phyloP scores from a whole-genome alignment of 225 moss, liverwort and hornwort species.

The Rhytidiadelphus loreus region DNA sequence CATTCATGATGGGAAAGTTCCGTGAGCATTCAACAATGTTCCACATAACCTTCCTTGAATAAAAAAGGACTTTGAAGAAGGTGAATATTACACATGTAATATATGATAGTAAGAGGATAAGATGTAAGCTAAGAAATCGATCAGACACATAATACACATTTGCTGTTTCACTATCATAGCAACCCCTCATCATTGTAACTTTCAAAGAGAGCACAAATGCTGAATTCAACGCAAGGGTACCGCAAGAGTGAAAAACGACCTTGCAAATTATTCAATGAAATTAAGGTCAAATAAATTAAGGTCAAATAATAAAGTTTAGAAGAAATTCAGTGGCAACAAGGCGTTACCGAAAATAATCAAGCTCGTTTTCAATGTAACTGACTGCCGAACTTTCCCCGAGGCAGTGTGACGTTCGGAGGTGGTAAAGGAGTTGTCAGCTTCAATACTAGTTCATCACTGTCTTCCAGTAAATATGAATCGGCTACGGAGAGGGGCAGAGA shows the following conservation, averaged over 20 bases:
- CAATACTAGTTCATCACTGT: not conserved
- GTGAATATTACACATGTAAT: not conserved
- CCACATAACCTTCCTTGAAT: not conserved
- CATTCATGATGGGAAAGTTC: not conserved
- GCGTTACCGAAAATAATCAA: slow-evolving; percentile 4
- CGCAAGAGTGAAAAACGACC: not conserved
- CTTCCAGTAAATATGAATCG: not conserved
- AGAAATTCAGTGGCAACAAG: not conserved
- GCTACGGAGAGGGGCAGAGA: not conserved
- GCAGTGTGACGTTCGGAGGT: not conserved
- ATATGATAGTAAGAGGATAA: too few species aligned
- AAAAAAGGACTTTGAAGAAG: not conserved
- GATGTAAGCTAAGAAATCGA: not conserved
- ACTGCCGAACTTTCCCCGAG: not conserved
- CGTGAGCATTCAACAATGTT: not conserved
- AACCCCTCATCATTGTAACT: not conserved
- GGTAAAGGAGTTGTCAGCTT: not conserved
- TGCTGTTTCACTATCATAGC: not conserved
- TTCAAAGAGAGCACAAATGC: not conserved
- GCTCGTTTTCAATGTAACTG: not conserved
- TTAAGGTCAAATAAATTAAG: not conserved
- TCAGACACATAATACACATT: not conserved
- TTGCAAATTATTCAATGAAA: not conserved
- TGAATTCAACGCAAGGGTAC: not conserved
- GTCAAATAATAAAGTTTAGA: not conserved